These are phyloP conservation scores for Hypoxylon fragiforme DNA, from an alignment of 495 filamentous ascomycete genomes.

Conservation along the genomic window DNA sequence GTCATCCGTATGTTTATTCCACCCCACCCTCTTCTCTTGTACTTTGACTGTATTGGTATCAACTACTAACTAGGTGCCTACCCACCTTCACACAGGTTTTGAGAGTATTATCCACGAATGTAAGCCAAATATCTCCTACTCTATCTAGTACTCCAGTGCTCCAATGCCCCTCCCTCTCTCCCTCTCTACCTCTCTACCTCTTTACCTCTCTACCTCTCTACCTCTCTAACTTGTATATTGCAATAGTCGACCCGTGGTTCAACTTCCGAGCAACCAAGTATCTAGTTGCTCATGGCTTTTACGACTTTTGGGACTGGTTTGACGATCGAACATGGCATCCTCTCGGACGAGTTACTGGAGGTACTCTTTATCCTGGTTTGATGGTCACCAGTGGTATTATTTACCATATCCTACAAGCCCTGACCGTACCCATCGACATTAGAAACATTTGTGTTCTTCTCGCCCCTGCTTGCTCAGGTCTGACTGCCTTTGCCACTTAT, in stretches of 20 bases:
- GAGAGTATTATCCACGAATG: slow-evolving; percentile 99
- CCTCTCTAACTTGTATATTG: slow-evolving; percentile 31
- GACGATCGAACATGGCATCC: slow-evolving; percentile 99
- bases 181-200: too few relatives aligned
- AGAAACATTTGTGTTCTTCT: slow-evolving; percentile 98
- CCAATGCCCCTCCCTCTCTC: neutral
- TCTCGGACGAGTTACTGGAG: slow-evolving; percentile 96
- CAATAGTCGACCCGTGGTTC: slow-evolving; percentile 99
- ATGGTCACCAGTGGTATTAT: slow-evolving; percentile 99
- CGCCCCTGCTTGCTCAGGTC: slow-evolving; percentile 91
- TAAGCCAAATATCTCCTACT: slow-evolving; percentile 52
- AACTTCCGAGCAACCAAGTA: slow-evolving; percentile 99
- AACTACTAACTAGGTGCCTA: neutral
- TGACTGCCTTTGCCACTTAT: slow-evolving; percentile 93
- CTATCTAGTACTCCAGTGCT: too few relatives aligned
- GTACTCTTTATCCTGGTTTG: slow-evolving; percentile 95
- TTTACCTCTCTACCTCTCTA: neutral
- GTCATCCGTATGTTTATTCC: slow-evolving; percentile 78
- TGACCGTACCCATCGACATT: slow-evolving; percentile 96
- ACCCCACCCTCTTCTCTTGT: slow-evolving; percentile 4
- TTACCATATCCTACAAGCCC: slow-evolving; percentile 88
- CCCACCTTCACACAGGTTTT: slow-evolving; percentile 63
- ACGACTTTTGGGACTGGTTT: slow-evolving; percentile 99
- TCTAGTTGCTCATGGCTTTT: slow-evolving; percentile 93
- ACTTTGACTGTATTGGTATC: slow-evolving; percentile 41